Base-by-base conservation (phyloP, 1,139 yeast genomes). In the Suhomyces kunorum region DNA sequence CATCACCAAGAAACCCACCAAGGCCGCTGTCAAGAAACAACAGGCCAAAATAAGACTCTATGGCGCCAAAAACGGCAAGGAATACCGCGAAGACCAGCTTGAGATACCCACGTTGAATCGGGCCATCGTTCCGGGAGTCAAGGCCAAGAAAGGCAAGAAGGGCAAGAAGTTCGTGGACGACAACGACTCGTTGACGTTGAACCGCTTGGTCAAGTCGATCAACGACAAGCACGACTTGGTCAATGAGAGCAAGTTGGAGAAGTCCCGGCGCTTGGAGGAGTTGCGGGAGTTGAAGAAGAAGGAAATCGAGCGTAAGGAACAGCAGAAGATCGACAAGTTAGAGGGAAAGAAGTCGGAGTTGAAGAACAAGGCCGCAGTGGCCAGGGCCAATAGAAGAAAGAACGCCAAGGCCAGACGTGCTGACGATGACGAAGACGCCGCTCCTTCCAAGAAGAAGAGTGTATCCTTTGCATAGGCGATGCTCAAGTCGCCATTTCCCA, bases 211-310 rank as follows among this genome's bases (percentile, higher is more conserved):
- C 38, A 82, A 80, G 53, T 79, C 85, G 23, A 89, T 92, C 38
- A 88, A 89, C 52, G 95, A 89, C 56, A 80, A 83, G 46, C 76
- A 83, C 50, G 97, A 90, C 53, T 76, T 80, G 37, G 78, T 80
- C n/a, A 83, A 86, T 54, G 96, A 94, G 55, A 85, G 95, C 51
- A 90, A 89, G 63, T 71, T 92, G 45, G 98, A 92, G 59, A 87
- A 87, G 59, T 83, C 95, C 2, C 78, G 88, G 55, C 83, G 95
- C 61, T 71, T 92, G 38, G 98, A 92, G 61, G 95, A 87, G 55
- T 79, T 92, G 48, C 76, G 98, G 57, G 96, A 87, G 38, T 71
- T 88, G 51, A 87, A 86, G 69, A 80, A 87, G 56, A 76, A 82
- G 63, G 98, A 92, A 61, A 80, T 90, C 49, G 97, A 90, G 59